Base-by-base conservation (phyloP, 129 eudicot species). In the Kitagawia praeruptora region DNA sequence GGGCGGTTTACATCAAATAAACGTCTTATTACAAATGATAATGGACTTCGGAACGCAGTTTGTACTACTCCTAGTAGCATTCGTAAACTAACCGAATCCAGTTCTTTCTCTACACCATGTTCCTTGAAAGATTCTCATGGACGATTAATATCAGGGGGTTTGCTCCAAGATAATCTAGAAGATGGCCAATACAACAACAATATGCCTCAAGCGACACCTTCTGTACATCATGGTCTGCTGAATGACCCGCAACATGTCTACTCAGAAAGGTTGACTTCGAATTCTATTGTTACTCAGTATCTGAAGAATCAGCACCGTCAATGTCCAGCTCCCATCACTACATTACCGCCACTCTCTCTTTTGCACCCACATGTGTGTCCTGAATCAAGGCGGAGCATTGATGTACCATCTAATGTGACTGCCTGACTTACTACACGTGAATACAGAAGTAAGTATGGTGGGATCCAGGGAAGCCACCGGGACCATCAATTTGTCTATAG, bases 361-460 rank as follows among this genome's bases (percentile, higher is more conserved):
- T 95, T 42, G 81, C 99, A 92, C 27, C 97, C 99, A n/a, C 99
- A 95, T 40, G 96, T 95, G 49, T 95, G 99, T 83, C 99, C 99
- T n/a, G 99, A 95, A 84, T 89, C 99, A 81, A 89, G 79, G 75
- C 86, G 95, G 77, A 92, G 90, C 86, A 92, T 90, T 78, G 99
- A 92, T 83, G 95, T 93, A 49, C 99, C 99, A 3, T 87, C 96
- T 54, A 95, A 95, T 85, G 93, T 95, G 46, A 95, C 99, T 9
- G 89, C 96, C 42, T 86, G 99, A 10, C 91, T 95, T 23, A 85
- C 87, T 73, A 83, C 91, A n/a, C 97, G 99, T 46, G 96, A 95
- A 54, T 95, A 84, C 74, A 86, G 96, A 90, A 89, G 87, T 71
- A 83, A 79, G 86, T 88, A 89, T 81, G 97, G 99, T 9, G 99